Percentiles rank a stretch among this genome's conserved stretches.
phyloP scores from a whole-genome alignment of 768 basidiomycete species.

The Suillus sp. region DNA sequence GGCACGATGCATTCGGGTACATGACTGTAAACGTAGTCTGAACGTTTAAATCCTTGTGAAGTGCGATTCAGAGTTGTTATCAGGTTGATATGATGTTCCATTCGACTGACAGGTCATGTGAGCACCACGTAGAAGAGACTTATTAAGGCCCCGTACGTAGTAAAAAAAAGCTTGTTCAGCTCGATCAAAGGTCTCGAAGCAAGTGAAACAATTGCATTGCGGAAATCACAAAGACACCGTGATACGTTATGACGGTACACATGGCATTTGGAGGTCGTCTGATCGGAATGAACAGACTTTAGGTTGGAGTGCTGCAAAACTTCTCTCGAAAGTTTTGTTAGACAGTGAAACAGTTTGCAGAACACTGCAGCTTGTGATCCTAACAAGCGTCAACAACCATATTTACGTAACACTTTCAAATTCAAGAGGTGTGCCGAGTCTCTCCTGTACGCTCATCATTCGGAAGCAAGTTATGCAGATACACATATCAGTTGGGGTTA shows the following conservation, averaged over 20 bases:
- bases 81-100: not conserved
- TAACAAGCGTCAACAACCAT: no score
- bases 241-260: no score
- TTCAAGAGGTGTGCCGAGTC: no score
- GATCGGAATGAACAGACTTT: no score
- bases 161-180: no score
- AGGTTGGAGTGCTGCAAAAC: no score
- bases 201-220: not conserved
- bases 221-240: not conserved
- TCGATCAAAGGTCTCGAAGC: not conserved
- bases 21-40: not conserved
- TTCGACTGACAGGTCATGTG: not conserved
- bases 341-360: no score
- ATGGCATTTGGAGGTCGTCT: no score
- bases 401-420: no score
- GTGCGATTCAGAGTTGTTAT: not conserved
- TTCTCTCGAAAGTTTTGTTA: no score
- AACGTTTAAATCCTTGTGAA: not conserved
- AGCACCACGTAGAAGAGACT: not conserved
- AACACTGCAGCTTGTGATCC: no score
- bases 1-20: conserved; percentile 8
- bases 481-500: not conserved
- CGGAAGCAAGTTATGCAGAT: not conserved
- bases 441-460: no score
- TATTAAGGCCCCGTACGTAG: not conserved